Evolutionary conservation across 176 grass and related monocot genomes (phyloP).

Genomic region (Carex parvula): DNA sequence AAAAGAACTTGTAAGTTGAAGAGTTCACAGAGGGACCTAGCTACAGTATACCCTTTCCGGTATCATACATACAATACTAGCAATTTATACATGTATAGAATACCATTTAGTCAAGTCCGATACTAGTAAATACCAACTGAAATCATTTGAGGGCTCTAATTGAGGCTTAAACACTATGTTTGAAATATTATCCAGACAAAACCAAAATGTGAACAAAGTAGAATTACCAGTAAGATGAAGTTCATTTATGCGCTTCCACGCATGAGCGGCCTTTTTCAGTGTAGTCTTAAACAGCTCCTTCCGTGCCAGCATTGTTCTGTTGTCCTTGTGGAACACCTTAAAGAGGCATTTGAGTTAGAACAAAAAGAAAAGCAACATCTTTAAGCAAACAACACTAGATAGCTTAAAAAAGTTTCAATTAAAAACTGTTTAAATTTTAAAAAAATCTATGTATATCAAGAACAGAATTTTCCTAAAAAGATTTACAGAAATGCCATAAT

Average conservation of each 20-base stretch:
- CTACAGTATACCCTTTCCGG: not conserved
- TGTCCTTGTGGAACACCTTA: conserved; percentile 84
- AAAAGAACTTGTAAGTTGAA: not conserved
- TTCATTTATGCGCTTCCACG: conserved; percentile 77
- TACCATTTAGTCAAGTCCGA: not conserved
- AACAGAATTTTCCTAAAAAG: not conserved
- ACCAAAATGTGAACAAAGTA: not conserved
- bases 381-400: not conserved
- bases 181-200: not conserved
- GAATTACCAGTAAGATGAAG: conserved; percentile 68
- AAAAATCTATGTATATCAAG: not conserved
- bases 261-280: conserved; percentile 66
- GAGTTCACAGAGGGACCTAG: not conserved
- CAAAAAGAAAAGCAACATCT: not conserved
- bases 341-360: conserved; percentile 3
- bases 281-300: conserved; percentile 95
- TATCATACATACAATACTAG: not conserved
- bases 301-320: conserved; percentile 69
- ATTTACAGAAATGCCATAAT: not conserved
- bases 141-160: not conserved
- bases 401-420: not conserved
- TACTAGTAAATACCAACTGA: not conserved
- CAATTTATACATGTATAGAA: not conserved
- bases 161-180: not conserved
- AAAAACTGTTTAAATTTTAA: not conserved